Evolutionary conservation across 1,139 yeast species (phyloP).

Genomic region (Tardiomyces blankii): DNA sequence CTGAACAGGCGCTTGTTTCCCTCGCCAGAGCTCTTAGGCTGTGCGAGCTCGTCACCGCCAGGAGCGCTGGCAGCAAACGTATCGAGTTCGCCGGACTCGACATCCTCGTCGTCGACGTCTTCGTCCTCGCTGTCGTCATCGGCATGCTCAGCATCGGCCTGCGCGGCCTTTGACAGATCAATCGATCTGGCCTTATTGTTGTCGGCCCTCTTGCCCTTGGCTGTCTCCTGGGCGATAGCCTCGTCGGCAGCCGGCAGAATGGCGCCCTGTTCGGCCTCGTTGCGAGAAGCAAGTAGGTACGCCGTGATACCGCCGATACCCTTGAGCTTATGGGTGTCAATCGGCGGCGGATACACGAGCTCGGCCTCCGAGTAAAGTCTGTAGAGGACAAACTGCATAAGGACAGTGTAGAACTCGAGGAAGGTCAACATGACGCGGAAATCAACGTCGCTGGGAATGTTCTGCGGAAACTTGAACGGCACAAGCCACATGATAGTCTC

Average conservation of each 20-base stretch:
- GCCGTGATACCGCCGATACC: conserved; percentile 87
- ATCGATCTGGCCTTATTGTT: conserved; percentile 12
- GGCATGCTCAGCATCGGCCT: conserved; percentile 36
- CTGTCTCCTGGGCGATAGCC: conserved; percentile 21
- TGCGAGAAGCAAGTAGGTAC: conserved; percentile 55
- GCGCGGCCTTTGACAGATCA: conserved; percentile 41
- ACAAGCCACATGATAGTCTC: conserved; percentile 94
- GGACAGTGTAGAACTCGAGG: conserved; percentile 87
- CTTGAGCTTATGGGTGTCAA: conserved; percentile 59
- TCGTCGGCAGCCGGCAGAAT: conserved; percentile 28
- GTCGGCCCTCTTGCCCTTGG: conserved; percentile 20
- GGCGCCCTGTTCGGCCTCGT: conserved; percentile 19
- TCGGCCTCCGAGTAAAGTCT: conserved; percentile 78
- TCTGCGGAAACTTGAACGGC: conserved; percentile 94
- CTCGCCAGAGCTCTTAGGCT: conserved; percentile 57
- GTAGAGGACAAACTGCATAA: conserved; percentile 76
- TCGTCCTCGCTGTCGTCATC: conserved; percentile 29
- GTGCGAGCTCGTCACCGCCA: conserved; percentile 66
- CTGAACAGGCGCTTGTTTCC: conserved; percentile 57
- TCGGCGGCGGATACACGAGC: conserved; percentile 83
- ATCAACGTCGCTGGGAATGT: conserved; percentile 88
- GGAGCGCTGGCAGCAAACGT: conserved; percentile 56
- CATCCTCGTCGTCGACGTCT: conserved; percentile 31
- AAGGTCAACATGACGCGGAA: conserved; percentile 95
- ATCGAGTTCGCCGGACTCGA: conserved; percentile 49